Conservation (phyloP, 2,329 filamentous ascomycete genomes). For the Truncatella angustata region DNA sequence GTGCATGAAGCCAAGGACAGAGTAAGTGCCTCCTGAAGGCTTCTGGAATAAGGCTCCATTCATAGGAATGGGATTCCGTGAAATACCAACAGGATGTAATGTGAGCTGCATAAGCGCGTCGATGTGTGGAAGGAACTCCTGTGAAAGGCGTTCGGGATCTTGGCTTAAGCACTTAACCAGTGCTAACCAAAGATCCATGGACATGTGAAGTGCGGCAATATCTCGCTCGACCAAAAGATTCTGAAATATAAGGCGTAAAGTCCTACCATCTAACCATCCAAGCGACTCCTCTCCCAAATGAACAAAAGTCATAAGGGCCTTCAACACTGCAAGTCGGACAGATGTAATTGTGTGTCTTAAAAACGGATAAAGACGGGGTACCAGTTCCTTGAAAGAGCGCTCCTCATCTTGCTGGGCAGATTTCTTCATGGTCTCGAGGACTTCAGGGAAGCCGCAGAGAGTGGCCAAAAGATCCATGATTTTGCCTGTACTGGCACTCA, state of each 20-base stretch:
- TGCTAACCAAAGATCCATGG: constrained; percentile 82
- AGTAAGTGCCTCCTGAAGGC: constrained; percentile 84
- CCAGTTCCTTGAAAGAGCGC: constrained; percentile 86
- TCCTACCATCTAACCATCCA: constrained; percentile 89
- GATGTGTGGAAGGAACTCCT: constrained; percentile 73
- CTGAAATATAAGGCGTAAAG: constrained; percentile 86
- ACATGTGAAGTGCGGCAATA: constrained; percentile 75
- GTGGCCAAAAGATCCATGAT: constrained; percentile 98
- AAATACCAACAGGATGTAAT: constrained; percentile 87
- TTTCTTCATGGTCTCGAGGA: constrained; percentile 88
- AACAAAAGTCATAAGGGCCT: constrained; percentile 89
- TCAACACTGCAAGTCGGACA: constrained; percentile 87
- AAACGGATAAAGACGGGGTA: constrained; percentile 93
- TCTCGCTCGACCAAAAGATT: constrained; percentile 94
- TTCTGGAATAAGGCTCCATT: constrained; percentile 86
- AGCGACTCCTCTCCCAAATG: constrained; percentile 80
- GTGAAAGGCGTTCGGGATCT: constrained; percentile 62
- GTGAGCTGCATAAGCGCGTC: constrained; percentile 81
- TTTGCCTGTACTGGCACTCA: constrained; percentile 94
- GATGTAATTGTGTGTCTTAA: constrained; percentile 95
- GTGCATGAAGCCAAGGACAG: constrained; percentile 44
- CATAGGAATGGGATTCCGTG: constrained; percentile 89
- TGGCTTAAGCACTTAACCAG: constrained; percentile 68
- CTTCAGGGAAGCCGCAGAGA: constrained; percentile 89
- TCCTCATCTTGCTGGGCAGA: constrained; percentile 82